Base-by-base conservation (phyloP, 2,329 filamentous ascomycete species). In the Phialophora verrucosa region DNA sequence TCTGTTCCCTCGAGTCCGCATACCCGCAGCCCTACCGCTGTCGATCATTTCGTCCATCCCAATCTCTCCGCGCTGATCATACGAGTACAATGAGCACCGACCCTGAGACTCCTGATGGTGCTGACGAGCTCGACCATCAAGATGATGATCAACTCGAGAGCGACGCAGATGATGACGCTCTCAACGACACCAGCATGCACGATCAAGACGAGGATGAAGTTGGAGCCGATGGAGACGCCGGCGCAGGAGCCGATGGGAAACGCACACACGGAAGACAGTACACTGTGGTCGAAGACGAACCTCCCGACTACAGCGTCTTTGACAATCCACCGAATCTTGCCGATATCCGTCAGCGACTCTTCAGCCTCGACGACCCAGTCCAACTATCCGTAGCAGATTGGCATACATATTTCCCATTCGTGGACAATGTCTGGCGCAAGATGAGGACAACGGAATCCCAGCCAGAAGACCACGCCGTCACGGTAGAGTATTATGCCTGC, bases 341-440 rank as follows among this genome's bases (percentile, higher is more conserved):
- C 27, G 72, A 74, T 11, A 81, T 83, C 66, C 76, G 81, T 35
- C 76, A 78, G 61, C 75, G 79, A 27, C 71, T 83, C 54, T 82
- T 82, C 66, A 79, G 81, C 58, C 76, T 81, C 71, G 79, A 77
- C 55, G 79, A 82, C 47, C 77, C 79, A 6, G 78, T 83, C 59
- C 80, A 83, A 72, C 78, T 83, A 54, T 79, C 77, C 20, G 70
- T 79, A 44, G 76, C 78, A 27, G 81, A 83, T 60, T 83, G 81
- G 65, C 79, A 82, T 64, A 78, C 75, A 17, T 82, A 81, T 69
- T 82, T 80, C 77, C 81, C 81, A 6, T 83, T 81, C 59, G 79
- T 83, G 58, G 81, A 83, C 69, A 83, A 83, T 69, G 78, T 82
- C n/a, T 83, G 81, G 81, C 79, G 82, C 11, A 81, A 81, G 61